A percentile compares a stretch with the other conserved stretches of the same genome.
Evolutionary conservation across 768 basidiomycete species (phyloP).

Genomic region (Tulasnella sp.): DNA sequence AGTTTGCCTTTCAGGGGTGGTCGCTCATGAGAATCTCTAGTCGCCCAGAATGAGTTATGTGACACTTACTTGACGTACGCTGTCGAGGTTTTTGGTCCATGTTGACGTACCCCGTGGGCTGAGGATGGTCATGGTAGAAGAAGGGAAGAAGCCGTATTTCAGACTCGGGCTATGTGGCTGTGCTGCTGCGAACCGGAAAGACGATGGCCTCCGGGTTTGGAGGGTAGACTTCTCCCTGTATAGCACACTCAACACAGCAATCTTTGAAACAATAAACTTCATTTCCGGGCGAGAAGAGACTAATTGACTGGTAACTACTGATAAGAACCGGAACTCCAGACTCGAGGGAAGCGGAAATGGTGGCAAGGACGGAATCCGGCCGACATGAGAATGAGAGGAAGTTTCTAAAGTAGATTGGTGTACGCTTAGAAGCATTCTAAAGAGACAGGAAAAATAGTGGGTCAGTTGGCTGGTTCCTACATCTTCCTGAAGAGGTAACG

Average conservation of each 20-base stretch:
- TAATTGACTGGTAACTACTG: not conserved
- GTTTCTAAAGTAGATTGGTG: not conserved
- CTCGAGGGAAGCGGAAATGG: conserved; percentile 16
- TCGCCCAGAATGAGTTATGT: not conserved
- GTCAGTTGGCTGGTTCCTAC: not conserved
- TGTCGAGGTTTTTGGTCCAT: conserved; percentile 1
- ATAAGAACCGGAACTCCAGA: conserved; percentile 13
- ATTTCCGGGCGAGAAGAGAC: conserved; percentile 13
- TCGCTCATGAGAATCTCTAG: not conserved
- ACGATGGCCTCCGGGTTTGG: not conserved
- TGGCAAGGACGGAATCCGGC: not conserved
- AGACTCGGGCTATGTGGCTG: not conserved
- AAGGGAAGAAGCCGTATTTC: not conserved
- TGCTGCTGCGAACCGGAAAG: not conserved
- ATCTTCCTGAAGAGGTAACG: not conserved
- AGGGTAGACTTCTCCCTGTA: not conserved
- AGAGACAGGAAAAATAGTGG: not conserved
- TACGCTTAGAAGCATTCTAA: conserved; percentile 21
- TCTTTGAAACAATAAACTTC: not conserved
- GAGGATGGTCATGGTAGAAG: not conserved
- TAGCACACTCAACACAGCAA: not conserved
- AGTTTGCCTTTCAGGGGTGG: not conserved
- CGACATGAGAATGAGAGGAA: not conserved
- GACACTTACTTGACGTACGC: conserved; percentile 6
- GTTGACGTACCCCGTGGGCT: not conserved